Conservation (phyloP, 768 basidiomycete species). For the Boletus subparvulus region DNA sequence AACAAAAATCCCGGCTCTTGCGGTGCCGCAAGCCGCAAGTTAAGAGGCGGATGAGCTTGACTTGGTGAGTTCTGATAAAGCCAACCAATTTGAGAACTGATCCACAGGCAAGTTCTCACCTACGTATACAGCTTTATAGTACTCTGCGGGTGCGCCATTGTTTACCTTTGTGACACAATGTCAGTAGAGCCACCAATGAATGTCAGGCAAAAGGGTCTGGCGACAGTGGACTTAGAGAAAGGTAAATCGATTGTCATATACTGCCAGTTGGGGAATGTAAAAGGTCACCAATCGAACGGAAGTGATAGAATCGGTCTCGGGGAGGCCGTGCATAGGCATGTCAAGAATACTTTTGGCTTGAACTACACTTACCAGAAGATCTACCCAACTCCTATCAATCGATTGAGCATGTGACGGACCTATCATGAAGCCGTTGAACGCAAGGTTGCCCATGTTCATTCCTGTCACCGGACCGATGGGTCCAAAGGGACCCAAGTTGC, state of each 20-base stretch:
- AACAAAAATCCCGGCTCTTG: slow-evolving; percentile 77
- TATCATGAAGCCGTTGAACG: slow-evolving; percentile 23
- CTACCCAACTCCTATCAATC: slow-evolving; percentile 28
- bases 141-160: slow-evolving; percentile 50
- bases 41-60: slow-evolving; percentile 65
- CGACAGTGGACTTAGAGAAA: neutral
- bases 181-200: slow-evolving; percentile 11
- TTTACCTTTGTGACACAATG: slow-evolving; percentile 48
- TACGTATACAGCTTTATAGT: slow-evolving; percentile 70
- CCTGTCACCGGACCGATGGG: slow-evolving; percentile 20
- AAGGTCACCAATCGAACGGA: neutral
- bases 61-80: slow-evolving; percentile 59
- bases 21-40: slow-evolving; percentile 63
- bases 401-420: slow-evolving; percentile 23
- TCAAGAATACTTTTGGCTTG: neutral
- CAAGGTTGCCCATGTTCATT: slow-evolving; percentile 26
- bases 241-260: neutral
- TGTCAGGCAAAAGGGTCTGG: neutral
- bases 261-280: neutral
- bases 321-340: neutral
- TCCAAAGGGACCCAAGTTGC: slow-evolving; percentile 26
- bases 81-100: slow-evolving; percentile 1
- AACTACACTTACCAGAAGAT: slow-evolving; percentile 29
- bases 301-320: neutral
- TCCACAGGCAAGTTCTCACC: slow-evolving; percentile 23